These are phyloP conservation scores for Clavispora asparagi DNA, from an alignment of 805 yeast species.

Conservation along the genomic window DNA sequence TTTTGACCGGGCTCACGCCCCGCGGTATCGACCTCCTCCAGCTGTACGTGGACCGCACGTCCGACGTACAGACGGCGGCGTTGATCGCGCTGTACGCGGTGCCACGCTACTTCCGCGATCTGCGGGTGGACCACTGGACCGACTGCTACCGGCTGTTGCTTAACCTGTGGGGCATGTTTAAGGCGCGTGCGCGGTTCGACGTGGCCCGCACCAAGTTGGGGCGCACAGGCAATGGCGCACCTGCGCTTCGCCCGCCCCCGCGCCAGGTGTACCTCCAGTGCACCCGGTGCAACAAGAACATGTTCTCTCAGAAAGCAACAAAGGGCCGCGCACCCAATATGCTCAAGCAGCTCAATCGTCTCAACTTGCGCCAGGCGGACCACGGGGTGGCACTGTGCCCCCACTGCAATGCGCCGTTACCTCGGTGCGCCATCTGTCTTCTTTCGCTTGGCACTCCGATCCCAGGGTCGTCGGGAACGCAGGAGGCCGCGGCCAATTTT, in stretches of 20 bases:
- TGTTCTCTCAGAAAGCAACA: constrained; percentile 33
- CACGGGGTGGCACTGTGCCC: constrained; percentile 49
- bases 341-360: constrained; percentile 31
- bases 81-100: constrained; percentile 73
- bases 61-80: constrained; percentile 91
- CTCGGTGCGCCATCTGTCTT: constrained; percentile 86
- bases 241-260: constrained; percentile 49
- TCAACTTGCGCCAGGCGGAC: constrained; percentile 16
- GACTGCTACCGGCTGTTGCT: constrained; percentile 24
- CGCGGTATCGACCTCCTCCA: constrained; percentile 76
- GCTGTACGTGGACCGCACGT: constrained; percentile 79
- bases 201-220: constrained; percentile 68
- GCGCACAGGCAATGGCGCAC: constrained; percentile 42
- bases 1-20: constrained; percentile 89
- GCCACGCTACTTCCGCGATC: constrained; percentile 76
- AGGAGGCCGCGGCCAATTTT: constrained; percentile 4
- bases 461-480: constrained; percentile 24
- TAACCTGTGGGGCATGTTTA: constrained; percentile 16
- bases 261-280: constrained; percentile 82
- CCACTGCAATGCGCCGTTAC: constrained; percentile 81
- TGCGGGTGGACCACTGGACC: constrained; percentile 74
- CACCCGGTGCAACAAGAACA: constrained; percentile 71
- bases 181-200: constrained; percentile 64
- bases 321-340: constrained; percentile 12
- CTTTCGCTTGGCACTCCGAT: constrained; percentile 69